Conservation (phyloP, 2,329 filamentous ascomycete genomes). For the Penicillium janthinellum region DNA sequence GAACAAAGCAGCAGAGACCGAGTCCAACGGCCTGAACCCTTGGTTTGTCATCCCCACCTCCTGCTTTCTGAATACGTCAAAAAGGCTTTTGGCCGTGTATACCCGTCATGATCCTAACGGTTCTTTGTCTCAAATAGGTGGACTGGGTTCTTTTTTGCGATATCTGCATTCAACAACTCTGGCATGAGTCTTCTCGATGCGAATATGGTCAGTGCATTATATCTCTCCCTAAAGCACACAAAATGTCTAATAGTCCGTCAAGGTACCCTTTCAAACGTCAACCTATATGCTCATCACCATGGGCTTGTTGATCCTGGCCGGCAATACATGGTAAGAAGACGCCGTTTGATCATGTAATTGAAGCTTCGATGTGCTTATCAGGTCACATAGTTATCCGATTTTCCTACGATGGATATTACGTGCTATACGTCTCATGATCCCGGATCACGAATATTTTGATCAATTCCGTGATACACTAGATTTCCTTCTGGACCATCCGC, state of each 20-base stretch:
- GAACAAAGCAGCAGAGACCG: conserved; percentile 39
- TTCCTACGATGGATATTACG: conserved; percentile 6
- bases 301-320: conserved; percentile 39
- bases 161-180: conserved; percentile 55
- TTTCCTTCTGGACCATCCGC: conserved; percentile 62
- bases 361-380: neutral
- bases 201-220: conserved; percentile 48
- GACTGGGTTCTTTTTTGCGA: conserved; percentile 46
- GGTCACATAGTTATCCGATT: neutral
- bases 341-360: neutral
- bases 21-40: conserved; percentile 48
- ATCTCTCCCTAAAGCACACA: too few relatives aligned
- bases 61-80: neutral
- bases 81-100: neutral
- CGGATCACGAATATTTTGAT: conserved; percentile 1
- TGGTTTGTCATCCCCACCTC: conserved; percentile 29
- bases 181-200: conserved; percentile 54
- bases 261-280: conserved; percentile 27
- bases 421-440: neutral
- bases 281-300: conserved; percentile 34
- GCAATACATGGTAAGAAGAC: conserved; percentile 34
- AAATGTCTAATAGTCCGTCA: neutral
- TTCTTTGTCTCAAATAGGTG: conserved; percentile 22
- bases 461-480: conserved; percentile 45
- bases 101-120: neutral